Evolutionary conservation across 352 stramenopile species (phyloP).

Genomic region (Phytophthora cactorum): DNA sequence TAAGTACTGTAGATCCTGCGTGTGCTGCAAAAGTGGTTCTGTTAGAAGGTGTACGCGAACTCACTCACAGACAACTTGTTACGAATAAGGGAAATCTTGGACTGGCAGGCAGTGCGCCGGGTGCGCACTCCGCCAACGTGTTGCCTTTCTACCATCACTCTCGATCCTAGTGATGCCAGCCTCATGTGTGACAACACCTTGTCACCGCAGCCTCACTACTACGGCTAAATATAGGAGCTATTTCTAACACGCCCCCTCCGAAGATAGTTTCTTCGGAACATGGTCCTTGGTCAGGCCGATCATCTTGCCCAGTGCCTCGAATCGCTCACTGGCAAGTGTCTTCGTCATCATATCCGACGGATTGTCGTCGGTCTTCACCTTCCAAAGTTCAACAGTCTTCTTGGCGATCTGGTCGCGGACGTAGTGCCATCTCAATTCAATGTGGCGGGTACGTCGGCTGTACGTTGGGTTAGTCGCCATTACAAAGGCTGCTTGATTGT

Average conservation of each 20-base stretch:
- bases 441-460: background rate
- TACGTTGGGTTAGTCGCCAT: background rate
- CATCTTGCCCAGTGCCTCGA: background rate
- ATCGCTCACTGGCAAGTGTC: background rate
- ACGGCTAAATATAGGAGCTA: no score
- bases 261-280: background rate
- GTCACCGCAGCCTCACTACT: no score
- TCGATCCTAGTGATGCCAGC: background rate
- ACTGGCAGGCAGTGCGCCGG: background rate
- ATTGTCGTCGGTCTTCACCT: background rate
- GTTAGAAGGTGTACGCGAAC: background rate
- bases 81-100: background rate
- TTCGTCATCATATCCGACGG: background rate
- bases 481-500: background rate
- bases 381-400: background rate
- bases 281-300: background rate
- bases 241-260: background rate
- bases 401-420: background rate
- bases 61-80: constrained; percentile 3
- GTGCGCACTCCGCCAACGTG: background rate
- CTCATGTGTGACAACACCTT: no score
- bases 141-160: background rate
- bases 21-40: background rate
- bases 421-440: background rate
- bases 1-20: no score